Evolutionary conservation across 371 early-diverging fungal genomes (phyloP).

Genomic region (Cokeromyces recurvatus): DNA sequence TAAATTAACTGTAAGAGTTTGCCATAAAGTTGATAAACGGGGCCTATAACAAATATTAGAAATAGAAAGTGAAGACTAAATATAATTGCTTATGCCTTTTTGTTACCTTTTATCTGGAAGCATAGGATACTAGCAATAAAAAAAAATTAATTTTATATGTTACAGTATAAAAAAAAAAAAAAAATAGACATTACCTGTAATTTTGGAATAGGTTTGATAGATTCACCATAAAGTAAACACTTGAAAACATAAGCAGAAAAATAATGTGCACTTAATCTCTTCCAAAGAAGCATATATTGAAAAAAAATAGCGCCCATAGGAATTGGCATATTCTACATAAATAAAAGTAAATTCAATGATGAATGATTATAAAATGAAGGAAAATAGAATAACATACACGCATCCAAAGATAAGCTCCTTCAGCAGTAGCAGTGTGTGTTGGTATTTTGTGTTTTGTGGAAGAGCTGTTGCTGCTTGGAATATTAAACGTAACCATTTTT

Average conservation of each 20-base stretch:
- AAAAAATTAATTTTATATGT: neutral
- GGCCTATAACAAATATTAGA: slow-evolving; percentile 10
- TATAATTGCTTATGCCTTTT: too few species aligned
- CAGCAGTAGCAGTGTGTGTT: too few species aligned
- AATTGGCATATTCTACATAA: slow-evolving; percentile 52
- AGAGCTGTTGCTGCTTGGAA: too few species aligned
- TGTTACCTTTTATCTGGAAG: slow-evolving; percentile 57
- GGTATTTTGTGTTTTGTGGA: too few species aligned
- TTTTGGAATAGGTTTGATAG: slow-evolving; percentile 56
- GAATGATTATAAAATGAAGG: neutral
- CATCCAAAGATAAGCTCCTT: slow-evolving; percentile 37
- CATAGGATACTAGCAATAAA: slow-evolving; percentile 45
- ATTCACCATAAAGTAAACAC: slow-evolving; percentile 56
- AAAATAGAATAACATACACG: slow-evolving; percentile 11
- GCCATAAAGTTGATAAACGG: slow-evolving; percentile 20
- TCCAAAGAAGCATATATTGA: slow-evolving; percentile 60
- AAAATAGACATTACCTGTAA: slow-evolving; percentile 33
- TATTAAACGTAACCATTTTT: slow-evolving; percentile 4
- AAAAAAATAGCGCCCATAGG: slow-evolving; percentile 58
- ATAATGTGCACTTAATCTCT: slow-evolving; percentile 54
- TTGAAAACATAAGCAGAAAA: slow-evolving; percentile 53
- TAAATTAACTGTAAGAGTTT: slow-evolving; percentile 20
- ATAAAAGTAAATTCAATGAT: neutral
- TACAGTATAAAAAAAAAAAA: neutral
- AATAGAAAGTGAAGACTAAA: too few species aligned